Evolutionary conservation across 768 basidiomycete species (phyloP), one percentile per base, ranked within the genome.

Genomic region (Tulasnella sp.): DNA sequence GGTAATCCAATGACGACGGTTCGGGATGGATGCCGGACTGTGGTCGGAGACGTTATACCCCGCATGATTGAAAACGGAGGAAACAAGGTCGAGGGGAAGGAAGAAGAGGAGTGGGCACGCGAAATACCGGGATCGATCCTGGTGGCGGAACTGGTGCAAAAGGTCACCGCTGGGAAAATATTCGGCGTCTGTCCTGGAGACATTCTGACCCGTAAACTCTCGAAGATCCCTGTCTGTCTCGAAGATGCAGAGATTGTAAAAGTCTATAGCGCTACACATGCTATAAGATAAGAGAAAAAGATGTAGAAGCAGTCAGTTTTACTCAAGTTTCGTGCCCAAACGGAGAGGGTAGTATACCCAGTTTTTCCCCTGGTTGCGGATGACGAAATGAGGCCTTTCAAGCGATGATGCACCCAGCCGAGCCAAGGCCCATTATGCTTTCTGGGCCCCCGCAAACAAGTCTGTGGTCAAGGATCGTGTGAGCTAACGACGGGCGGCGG

Each of bases 71-170:
- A 68, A 31, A 31, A 27, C 31, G 62, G 62, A 68, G 62, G 62
- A 68, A 34, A 68, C 62, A 36, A 68, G 62, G 62, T 36, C 62
- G 16, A 68, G 62, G 62, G 34, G 62, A 68, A 68, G 62, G 16
- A 68, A 18, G 56, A 58, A 27, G 56, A 58, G n/a, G 62, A 34
- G 34, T 34, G 62, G 27, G 62, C 31, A 34, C 62, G 62, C 62
- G 16, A 68, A 68, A 36, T 68, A 18, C 62, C 62, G 62, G 62
- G 8, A 68, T 24, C 24, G 27, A 68, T 68, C 24, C 27, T 36
- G 62, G 62, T 68, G 62, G 62, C 62, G 62, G 62, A 68, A 68
- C 62, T 68, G 62, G 62, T 68, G 62, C 62, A 68, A 68, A 68
- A 68, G 62, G 62, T 68, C 62, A 68, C 62, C 62, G 62, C 62